Conservation (phyloP, 2,329 filamentous ascomycete species). For the Keithomyces neogunnii region DNA sequence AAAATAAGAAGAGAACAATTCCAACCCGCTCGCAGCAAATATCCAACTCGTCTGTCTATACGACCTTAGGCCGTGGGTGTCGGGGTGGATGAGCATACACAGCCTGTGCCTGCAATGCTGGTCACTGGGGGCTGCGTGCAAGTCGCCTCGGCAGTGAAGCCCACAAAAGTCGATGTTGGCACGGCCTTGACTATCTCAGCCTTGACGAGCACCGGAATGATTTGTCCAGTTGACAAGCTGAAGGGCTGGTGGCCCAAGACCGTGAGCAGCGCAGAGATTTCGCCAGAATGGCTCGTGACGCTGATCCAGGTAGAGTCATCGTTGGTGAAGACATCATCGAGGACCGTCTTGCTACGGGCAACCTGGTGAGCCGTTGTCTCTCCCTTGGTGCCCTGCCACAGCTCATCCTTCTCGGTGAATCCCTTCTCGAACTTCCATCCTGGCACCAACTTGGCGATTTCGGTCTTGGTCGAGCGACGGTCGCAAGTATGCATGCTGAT, state of each 20-base stretch:
- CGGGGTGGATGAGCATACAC: constrained; percentile 25
- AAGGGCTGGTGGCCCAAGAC: constrained; percentile 56
- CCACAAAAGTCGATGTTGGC: constrained; percentile 20
- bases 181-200: constrained; percentile 34
- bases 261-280: constrained; percentile 41
- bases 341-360: constrained; percentile 35
- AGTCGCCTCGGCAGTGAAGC: constrained; percentile 32
- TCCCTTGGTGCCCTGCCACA: constrained; percentile 33
- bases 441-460: constrained; percentile 45
- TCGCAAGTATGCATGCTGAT: constrained; percentile 64
- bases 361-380: constrained; percentile 41
- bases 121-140: constrained; percentile 36
- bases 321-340: constrained; percentile 48
- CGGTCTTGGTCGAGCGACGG: constrained; percentile 44
- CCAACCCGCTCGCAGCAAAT: background rate
- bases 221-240: constrained; percentile 54
- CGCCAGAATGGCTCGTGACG: constrained; percentile 52
- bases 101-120: constrained; percentile 31
- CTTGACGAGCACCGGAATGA: constrained; percentile 60
- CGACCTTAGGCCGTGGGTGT: background rate
- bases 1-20: too few species aligned
- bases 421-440: constrained; percentile 48
- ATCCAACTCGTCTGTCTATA: background rate
- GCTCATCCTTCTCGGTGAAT: constrained; percentile 46
- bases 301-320: constrained; percentile 49